phyloP scores from a whole-genome alignment of 73 alveolate species.

The Paramecium sonneborni region DNA sequence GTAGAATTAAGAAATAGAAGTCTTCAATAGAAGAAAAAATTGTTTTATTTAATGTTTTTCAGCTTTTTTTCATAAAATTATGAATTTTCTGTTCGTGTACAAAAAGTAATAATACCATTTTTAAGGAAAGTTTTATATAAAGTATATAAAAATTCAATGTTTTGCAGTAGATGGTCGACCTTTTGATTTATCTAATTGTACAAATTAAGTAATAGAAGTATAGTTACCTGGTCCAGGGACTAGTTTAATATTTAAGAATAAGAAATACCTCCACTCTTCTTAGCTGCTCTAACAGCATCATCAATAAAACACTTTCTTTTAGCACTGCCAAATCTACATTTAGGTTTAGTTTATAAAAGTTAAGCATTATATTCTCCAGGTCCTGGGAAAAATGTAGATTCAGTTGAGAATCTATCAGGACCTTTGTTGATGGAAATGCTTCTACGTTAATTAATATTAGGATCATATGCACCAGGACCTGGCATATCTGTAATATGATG shows the following conservation, averaged over 20 bases:
- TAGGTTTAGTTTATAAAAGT: background rate
- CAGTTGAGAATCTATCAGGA: slow-evolving; percentile 27
- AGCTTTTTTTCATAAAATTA: slow-evolving; percentile 46
- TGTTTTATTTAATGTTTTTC: background rate
- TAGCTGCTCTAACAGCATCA: slow-evolving; percentile 7
- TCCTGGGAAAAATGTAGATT: background rate
- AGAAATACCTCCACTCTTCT: background rate
- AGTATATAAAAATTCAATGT: slow-evolving; percentile 7
- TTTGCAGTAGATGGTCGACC: slow-evolving; percentile 27
- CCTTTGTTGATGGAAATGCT: background rate
- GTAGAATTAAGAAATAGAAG: slow-evolving; percentile 8
- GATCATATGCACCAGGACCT: slow-evolving; percentile 39
- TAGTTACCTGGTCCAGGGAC: slow-evolving; percentile 58
- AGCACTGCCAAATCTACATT: slow-evolving; percentile 16
- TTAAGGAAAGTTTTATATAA: background rate
- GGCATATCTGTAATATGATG: background rate
- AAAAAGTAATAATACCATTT: slow-evolving; percentile 24
- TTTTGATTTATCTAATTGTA: background rate
- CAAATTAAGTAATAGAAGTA: background rate
- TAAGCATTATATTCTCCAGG: slow-evolving; percentile 35
- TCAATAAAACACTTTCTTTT: slow-evolving; percentile 32
- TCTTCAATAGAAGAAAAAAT: slow-evolving; percentile 15
- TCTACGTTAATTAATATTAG: background rate
- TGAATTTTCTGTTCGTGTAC: slow-evolving; percentile 57
- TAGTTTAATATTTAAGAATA: background rate